A percentile compares a stretch with the other conserved stretches of the same genome.
These are phyloP conservation scores for Scopulariopsis brevicaulis DNA, from an alignment of 2,329 filamentous ascomycete genomes.

Conservation along the genomic window DNA sequence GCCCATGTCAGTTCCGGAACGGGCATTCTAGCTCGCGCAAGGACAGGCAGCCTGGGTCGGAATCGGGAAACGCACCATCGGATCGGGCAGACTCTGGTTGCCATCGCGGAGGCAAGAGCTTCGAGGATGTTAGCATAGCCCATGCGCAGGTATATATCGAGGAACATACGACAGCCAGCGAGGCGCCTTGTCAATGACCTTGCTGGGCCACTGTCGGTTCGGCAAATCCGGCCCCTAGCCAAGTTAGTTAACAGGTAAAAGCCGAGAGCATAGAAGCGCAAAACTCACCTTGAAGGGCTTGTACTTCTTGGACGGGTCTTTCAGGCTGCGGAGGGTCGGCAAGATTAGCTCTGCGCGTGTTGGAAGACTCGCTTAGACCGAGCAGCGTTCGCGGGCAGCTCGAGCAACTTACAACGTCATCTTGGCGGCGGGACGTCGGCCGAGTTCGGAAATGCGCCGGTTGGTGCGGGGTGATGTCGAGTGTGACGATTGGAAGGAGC, in stretches of 20 bases:
- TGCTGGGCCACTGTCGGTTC: constrained; percentile 73
- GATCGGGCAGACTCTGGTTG: constrained; percentile 86
- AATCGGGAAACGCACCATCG: constrained; percentile 55
- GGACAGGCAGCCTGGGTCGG: not conserved
- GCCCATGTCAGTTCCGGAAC: not conserved
- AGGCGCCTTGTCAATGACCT: constrained; percentile 71
- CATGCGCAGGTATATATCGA: not conserved
- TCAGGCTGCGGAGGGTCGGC: not conserved
- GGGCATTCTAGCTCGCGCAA: not conserved
- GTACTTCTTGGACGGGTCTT: constrained; percentile 8
- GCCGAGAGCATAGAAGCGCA: not conserved
- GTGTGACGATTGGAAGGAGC: not conserved
- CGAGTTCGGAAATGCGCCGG: not conserved
- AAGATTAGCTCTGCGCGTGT: not conserved
- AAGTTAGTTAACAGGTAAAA: constrained; percentile 1
- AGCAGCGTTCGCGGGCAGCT: not conserved
- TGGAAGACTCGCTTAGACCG: not conserved
- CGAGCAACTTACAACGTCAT: constrained; percentile 2
- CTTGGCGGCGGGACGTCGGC: constrained; percentile 1
- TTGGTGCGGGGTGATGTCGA: not conserved
- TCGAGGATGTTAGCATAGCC: constrained; percentile 1
- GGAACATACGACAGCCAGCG: constrained; percentile 61
- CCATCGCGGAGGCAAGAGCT: constrained; percentile 58
- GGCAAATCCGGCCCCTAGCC: constrained; percentile 45
- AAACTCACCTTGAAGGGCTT: constrained; percentile 9